Percentiles rank a stretch among this genome's conserved stretches.
These are phyloP conservation scores for Bacidia rubella DNA, from an alignment of 495 filamentous ascomycete species.

Conservation along the genomic window DNA sequence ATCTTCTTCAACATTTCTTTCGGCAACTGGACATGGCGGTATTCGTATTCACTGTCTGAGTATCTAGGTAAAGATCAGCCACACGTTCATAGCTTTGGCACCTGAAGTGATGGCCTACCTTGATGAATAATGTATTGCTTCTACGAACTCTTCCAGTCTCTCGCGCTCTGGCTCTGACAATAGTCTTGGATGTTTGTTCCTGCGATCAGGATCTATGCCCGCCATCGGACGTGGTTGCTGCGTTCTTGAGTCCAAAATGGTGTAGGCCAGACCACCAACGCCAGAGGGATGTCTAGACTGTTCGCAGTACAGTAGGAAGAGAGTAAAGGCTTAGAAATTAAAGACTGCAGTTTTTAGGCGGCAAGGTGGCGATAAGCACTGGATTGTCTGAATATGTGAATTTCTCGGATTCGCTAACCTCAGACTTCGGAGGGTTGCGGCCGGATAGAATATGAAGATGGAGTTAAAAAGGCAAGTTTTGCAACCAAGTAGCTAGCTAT, in stretches of 20 bases:
- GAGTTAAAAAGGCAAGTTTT: too few species aligned
- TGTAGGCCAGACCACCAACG: too few species aligned
- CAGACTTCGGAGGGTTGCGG: too few species aligned
- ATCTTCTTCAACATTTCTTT: constrained; percentile 97
- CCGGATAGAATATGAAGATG: too few species aligned
- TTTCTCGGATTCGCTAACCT: too few species aligned
- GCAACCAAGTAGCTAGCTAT: too few species aligned
- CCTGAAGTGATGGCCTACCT: constrained; percentile 40
- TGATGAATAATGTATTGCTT: constrained; percentile 88
- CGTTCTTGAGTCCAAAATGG: not conserved
- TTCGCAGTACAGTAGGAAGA: too few species aligned
- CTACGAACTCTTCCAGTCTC: constrained; percentile 78
- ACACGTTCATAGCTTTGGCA: not conserved
- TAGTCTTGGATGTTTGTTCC: constrained; percentile 72
- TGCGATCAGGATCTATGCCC: constrained; percentile 62
- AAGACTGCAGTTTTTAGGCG: not conserved
- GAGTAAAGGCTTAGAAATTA: not conserved
- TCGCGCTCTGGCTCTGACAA: constrained; percentile 69
- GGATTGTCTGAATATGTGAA: too few species aligned
- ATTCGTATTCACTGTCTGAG: constrained; percentile 77
- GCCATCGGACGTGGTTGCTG: not conserved
- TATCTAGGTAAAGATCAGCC: constrained; percentile 40
- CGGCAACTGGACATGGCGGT: constrained; percentile 91
- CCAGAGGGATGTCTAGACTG: too few species aligned
- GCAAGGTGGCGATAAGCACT: not conserved